These are phyloP conservation scores for Penstemon barbatus DNA, from an alignment of 257 asterid genomes.

Conservation along the genomic window DNA sequence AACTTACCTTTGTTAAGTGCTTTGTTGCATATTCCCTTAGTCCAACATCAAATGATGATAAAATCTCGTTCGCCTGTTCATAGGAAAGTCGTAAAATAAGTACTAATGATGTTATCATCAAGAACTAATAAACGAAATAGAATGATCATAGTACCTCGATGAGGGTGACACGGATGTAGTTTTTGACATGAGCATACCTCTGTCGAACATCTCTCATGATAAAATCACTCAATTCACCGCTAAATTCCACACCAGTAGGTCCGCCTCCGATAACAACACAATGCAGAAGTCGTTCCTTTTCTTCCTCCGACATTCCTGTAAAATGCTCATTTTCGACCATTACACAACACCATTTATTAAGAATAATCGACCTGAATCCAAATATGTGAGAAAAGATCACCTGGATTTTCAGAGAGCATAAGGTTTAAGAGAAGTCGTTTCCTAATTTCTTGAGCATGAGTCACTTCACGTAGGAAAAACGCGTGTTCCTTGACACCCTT, in stretches of 20 bases:
- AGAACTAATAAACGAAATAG: background rate
- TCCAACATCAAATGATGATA: conserved; percentile 86
- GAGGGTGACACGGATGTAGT: conserved; percentile 84
- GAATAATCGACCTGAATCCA: too few relatives aligned
- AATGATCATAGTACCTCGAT: conserved; percentile 65
- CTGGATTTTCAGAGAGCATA: conserved; percentile 91
- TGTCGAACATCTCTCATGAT: conserved; percentile 82
- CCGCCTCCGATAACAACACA: conserved; percentile 96
- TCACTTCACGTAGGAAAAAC: conserved; percentile 82
- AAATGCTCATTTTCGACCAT: background rate
- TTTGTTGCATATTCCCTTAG: conserved; percentile 81
- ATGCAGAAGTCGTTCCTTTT: conserved; percentile 78
- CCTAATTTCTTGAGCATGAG: conserved; percentile 91
- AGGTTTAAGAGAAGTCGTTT: conserved; percentile 83
- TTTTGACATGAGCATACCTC: conserved; percentile 78
- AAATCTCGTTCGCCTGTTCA: conserved; percentile 83
- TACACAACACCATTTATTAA: too few relatives aligned
- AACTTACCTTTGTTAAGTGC: conserved; percentile 83
- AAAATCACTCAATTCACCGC: conserved; percentile 94
- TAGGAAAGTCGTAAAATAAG: conserved; percentile 8
- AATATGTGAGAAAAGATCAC: conserved; percentile 30
- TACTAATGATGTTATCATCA: background rate
- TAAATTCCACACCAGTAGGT: conserved; percentile 94
- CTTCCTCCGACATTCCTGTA: conserved; percentile 82
- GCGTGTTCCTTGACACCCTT: conserved; percentile 84